Evolutionary conservation across 768 basidiomycete genomes (phyloP), one percentile per base, ranked within the genome.

Genomic region (Trametes sanguinea): DNA sequence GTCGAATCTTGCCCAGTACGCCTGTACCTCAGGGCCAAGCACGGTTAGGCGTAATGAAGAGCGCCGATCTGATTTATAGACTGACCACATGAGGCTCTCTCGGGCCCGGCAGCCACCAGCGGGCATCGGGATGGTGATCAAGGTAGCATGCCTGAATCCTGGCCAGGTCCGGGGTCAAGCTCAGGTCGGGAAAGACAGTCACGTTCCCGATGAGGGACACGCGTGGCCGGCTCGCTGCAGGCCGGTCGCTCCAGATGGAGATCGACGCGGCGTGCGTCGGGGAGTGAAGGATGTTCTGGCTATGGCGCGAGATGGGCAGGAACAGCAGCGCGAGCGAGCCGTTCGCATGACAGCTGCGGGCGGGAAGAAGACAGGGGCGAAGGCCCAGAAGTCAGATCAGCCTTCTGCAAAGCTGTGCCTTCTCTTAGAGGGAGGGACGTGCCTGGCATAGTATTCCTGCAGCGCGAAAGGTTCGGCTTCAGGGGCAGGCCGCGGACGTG

Each of bases 1-100:
- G 66, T 84, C 82, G 68, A 83, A 83, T 16, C 80, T 74, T 51
- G 82, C 81, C 83, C 83, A 84, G 62, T 81, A 82, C 11, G 81
- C 76, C 81, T 83, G 47, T 17, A 33, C 53, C 17, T 35, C 47
- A 17, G 40, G 22, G 60, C 27, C 22, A 39, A 22, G 13, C n/a
- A 47, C 61, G 56, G 57, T 60, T 51, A 65, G 61, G 51, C 37
- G 37, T 39, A 16, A 51, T 48, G 45, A n/a, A 54, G 42, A 53
- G 60, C 43, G 40, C 29, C 22, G 32, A 46, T 39, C 46, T 16
- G 47, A 43, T 46, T 32, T 40, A 29, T 55, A 69, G n/a, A 72
- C 76, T 60, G 51, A 82, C 81, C 51, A 75, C 69, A 69, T 83
- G 82, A 9, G 81, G 77, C 5, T 76, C 79, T 29, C 76, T 67